These are phyloP conservation scores for Echinosophora koreensis DNA, from an alignment of 306 rosid species.

Conservation along the genomic window DNA sequence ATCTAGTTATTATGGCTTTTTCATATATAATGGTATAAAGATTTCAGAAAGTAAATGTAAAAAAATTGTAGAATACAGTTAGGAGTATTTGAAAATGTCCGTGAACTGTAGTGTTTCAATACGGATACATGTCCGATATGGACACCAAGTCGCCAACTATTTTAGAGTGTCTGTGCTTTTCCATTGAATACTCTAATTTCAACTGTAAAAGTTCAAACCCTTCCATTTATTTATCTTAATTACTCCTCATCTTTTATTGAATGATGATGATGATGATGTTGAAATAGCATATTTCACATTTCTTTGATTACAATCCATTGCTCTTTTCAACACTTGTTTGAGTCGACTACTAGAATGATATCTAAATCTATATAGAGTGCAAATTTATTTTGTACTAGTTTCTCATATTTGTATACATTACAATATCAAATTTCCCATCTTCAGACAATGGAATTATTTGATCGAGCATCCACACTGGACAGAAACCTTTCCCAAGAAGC, in stretches of 20 bases:
- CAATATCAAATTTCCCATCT: neutral
- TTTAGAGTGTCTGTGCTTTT: neutral
- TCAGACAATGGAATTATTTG: conserved; percentile 77
- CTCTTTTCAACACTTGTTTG: neutral
- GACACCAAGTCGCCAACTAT: too few species aligned
- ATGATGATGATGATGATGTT: neutral
- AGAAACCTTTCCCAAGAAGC: conserved; percentile 68
- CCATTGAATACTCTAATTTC: conserved; percentile 28
- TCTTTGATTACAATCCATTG: conserved; percentile 17
- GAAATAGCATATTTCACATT: conserved; percentile 12
- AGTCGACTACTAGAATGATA: neutral
- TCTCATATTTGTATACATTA: conserved; percentile 8
- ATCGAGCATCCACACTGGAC: conserved; percentile 81
- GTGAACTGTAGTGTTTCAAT: too few species aligned
- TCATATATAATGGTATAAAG: too few species aligned
- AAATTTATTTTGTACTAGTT: conserved; percentile 29
- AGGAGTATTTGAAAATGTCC: too few species aligned
- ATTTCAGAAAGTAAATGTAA: too few species aligned
- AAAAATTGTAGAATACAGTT: too few species aligned
- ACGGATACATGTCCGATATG: too few species aligned
- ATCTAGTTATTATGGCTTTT: too few species aligned
- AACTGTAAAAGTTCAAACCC: conserved; percentile 16
- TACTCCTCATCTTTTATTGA: conserved; percentile 3
- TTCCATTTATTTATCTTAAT: conserved; percentile 12
- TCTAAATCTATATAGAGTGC: neutral